phyloP scores from a whole-genome alignment of 2,329 filamentous ascomycete species.

The Pseudophaeomoniella oleicola region DNA sequence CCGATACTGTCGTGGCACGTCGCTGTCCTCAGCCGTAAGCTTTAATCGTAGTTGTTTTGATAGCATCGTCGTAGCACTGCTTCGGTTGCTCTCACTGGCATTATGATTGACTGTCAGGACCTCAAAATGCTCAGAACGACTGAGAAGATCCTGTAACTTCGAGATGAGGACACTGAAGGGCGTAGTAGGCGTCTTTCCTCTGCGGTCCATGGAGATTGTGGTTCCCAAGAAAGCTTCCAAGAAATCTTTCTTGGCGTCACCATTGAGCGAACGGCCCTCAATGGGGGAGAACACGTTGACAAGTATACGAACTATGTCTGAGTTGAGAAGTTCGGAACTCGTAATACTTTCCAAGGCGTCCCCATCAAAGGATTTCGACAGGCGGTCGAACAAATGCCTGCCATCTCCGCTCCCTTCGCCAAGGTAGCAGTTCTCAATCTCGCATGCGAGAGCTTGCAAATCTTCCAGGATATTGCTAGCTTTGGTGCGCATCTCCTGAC shows the following conservation, averaged over 20 bases:
- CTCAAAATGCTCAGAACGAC: conserved; percentile 94
- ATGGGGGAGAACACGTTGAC: conserved; percentile 53
- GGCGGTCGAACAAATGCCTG: conserved; percentile 52
- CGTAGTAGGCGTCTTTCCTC: conserved; percentile 51
- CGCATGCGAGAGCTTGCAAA: conserved; percentile 54
- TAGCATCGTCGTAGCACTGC: conserved; percentile 86
- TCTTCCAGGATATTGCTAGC: conserved; percentile 61
- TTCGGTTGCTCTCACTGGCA: conserved; percentile 75
- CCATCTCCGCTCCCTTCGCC: conserved; percentile 31
- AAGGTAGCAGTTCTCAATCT: conserved; percentile 60
- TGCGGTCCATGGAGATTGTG: conserved; percentile 44
- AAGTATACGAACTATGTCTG: conserved; percentile 72
- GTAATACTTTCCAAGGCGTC: conserved; percentile 87
- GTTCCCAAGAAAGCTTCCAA: conserved; percentile 84
- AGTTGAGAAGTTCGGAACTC: conserved; percentile 84
- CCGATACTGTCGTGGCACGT: conserved; percentile 73
- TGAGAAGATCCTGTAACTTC: conserved; percentile 90
- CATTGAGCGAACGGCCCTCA: conserved; percentile 6
- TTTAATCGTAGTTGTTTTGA: conserved; percentile 88
- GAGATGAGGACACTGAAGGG: conserved; percentile 83
- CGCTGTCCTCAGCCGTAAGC: conserved; percentile 73
- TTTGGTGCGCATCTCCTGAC: conserved; percentile 61
- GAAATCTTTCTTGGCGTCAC: conserved; percentile 63
- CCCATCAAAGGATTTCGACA: conserved; percentile 75
- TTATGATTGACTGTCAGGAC: conserved; percentile 92